Evolutionary conservation across 495 filamentous ascomycete genomes (phyloP).

Genomic region (Talaromyces ruber): DNA sequence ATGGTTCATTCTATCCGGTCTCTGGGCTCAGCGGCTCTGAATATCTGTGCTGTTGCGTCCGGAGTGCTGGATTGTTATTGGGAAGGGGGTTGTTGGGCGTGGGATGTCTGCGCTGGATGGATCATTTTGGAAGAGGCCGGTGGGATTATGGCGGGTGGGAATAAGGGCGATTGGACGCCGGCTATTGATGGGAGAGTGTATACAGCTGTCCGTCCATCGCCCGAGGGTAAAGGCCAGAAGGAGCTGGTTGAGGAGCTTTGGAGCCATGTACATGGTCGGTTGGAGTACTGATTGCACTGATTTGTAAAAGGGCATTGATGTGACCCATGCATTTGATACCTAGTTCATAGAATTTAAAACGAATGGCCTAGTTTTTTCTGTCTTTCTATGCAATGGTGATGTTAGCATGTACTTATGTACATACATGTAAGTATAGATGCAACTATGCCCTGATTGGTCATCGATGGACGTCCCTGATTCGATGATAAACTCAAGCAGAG

Average conservation of each 20-base stretch:
- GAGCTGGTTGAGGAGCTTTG: conserved; percentile 79
- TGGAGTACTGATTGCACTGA: conserved; percentile 18
- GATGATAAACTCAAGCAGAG: not conserved
- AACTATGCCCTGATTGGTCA: not conserved
- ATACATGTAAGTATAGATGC: not conserved
- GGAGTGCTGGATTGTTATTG: conserved; percentile 80
- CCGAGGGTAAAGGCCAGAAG: conserved; percentile 56
- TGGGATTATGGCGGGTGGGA: conserved; percentile 69
- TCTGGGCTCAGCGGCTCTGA: conserved; percentile 75
- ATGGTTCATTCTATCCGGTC: conserved; percentile 79
- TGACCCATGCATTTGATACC: not conserved
- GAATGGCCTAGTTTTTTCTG: not conserved
- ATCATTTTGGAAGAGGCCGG: conserved; percentile 80
- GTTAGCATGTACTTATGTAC: not conserved
- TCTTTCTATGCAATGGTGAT: not conserved
- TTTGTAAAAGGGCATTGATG: not conserved
- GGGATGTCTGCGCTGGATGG: conserved; percentile 93
- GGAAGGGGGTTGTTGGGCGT: conserved; percentile 92
- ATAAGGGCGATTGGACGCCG: conserved; percentile 68
- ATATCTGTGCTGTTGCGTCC: conserved; percentile 70
- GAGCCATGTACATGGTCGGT: conserved; percentile 31
- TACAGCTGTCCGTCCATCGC: conserved; percentile 59
- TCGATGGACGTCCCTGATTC: not conserved
- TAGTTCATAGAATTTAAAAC: not conserved
- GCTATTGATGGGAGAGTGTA: conserved; percentile 70